A percentile compares a stretch with the other conserved stretches of the same genome.
Evolutionary conservation across 1,284 basidiomycete genomes (phyloP).

Genomic region (Puccinia horiana): DNA sequence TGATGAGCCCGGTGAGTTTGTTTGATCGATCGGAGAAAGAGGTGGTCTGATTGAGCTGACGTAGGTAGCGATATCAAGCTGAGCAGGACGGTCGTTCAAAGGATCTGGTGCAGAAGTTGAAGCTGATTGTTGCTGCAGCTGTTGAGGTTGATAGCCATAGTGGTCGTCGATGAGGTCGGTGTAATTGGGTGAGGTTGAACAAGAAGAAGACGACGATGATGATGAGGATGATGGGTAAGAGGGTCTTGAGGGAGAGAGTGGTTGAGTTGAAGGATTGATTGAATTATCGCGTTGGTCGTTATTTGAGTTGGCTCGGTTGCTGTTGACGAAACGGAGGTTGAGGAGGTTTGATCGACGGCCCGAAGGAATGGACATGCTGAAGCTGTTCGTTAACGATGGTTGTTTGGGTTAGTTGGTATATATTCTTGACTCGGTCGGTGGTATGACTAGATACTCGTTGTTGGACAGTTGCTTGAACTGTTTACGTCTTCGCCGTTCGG

Average conservation of each 20-base stretch:
- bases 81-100: neutral
- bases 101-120: neutral
- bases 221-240: constrained; percentile 9
- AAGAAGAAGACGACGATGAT: neutral
- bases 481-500: too few relatives aligned
- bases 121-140: neutral
- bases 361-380: constrained; percentile 10
- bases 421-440: too few relatives aligned
- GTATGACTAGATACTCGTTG: too few relatives aligned
- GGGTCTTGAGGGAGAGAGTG: constrained; percentile 5
- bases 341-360: constrained; percentile 32
- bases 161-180: constrained; percentile 8
- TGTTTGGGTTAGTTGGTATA: too few relatives aligned
- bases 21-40: constrained; percentile 11
- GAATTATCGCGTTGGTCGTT: neutral
- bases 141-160: neutral
- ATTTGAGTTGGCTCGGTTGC: neutral
- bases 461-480: too few relatives aligned
- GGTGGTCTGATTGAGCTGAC: constrained; percentile 35
- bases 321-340: constrained; percentile 31
- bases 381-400: neutral
- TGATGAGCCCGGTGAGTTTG: neutral
- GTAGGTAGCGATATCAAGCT: constrained; percentile 11
- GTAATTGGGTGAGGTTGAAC: constrained; percentile 13
- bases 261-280: constrained; percentile 2